These are phyloP conservation scores for Pleurotus platypus DNA, from an alignment of 768 basidiomycete species.

Conservation along the genomic window DNA sequence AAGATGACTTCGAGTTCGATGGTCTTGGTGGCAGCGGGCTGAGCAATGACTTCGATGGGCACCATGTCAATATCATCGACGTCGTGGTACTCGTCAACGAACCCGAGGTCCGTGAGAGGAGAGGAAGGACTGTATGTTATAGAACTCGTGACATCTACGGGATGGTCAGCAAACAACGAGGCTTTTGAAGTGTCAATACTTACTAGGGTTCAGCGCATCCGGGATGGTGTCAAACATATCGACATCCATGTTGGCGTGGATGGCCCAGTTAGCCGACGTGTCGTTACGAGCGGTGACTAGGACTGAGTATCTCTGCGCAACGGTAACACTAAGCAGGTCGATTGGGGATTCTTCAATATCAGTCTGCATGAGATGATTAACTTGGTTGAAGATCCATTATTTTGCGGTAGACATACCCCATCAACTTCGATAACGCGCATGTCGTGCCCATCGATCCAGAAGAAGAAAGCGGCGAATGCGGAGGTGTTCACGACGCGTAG, in stretches of 20 bases:
- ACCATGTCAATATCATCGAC: constrained; percentile 68
- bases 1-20: constrained; percentile 74
- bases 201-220: constrained; percentile 67
- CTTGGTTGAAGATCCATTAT: too few species aligned
- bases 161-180: not conserved
- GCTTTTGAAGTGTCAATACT: constrained; percentile 18
- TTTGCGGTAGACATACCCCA: constrained; percentile 46
- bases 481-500: constrained; percentile 84
- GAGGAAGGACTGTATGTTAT: constrained; percentile 67
- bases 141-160: constrained; percentile 74
- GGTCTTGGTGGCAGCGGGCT: constrained; percentile 45
- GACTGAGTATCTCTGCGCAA: constrained; percentile 91
- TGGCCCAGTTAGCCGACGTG: constrained; percentile 77
- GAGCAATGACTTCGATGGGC: constrained; percentile 52
- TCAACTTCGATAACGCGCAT: constrained; percentile 85
- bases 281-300: constrained; percentile 91
- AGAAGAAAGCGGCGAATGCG: constrained; percentile 72
- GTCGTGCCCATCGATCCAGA: constrained; percentile 87
- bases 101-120: constrained; percentile 47
- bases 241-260: constrained; percentile 89
- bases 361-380: constrained; percentile 36
- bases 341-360: constrained; percentile 75
- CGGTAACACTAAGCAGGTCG: constrained; percentile 70
- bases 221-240: constrained; percentile 88
- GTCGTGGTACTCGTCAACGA: constrained; percentile 53